phyloP scores from a whole-genome alignment of 2,329 filamentous ascomycete genomes.

The Epichloe scottii region DNA sequence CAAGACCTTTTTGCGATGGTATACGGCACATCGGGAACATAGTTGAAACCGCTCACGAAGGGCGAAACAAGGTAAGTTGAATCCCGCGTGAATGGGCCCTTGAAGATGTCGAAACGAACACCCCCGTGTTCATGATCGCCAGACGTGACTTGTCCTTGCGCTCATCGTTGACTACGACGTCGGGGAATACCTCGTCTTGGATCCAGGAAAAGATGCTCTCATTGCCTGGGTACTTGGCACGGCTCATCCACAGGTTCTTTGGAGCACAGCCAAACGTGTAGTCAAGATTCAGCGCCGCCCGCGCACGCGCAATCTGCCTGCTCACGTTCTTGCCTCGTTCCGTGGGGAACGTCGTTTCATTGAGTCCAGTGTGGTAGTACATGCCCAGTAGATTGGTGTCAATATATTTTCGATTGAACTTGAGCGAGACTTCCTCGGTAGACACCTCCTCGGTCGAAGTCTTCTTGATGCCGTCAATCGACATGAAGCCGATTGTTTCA shows the following conservation, averaged over 20 bases:
- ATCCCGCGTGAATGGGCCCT: conserved; percentile 81
- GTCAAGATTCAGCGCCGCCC: conserved; percentile 60
- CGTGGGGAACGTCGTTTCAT: conserved; percentile 63
- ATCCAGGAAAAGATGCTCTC: conserved; percentile 77
- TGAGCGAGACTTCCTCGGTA: conserved; percentile 27
- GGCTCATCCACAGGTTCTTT: conserved; percentile 66
- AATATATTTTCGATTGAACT: conserved; percentile 72
- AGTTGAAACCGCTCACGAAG: conserved; percentile 68
- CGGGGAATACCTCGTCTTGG: conserved; percentile 60
- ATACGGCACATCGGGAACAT: conserved; percentile 72
- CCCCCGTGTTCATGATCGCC: conserved; percentile 81
- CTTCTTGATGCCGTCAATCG: conserved; percentile 52
- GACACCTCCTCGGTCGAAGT: conserved; percentile 14
- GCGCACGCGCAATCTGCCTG: conserved; percentile 53
- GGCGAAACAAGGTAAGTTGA: conserved; percentile 78
- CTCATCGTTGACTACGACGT: conserved; percentile 43
- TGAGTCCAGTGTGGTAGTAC: conserved; percentile 65
- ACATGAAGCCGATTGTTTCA: conserved; percentile 92
- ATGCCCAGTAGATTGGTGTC: conserved; percentile 86
- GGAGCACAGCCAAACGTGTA: conserved; percentile 73
- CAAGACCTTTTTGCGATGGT: conserved; percentile 58
- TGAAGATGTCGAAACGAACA: conserved; percentile 90
- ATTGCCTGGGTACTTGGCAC: conserved; percentile 59
- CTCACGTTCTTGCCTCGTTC: conserved; percentile 61
- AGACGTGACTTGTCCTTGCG: conserved; percentile 52